Conservation (phyloP, 805 yeast genomes). For the Candida sithepensis region DNA sequence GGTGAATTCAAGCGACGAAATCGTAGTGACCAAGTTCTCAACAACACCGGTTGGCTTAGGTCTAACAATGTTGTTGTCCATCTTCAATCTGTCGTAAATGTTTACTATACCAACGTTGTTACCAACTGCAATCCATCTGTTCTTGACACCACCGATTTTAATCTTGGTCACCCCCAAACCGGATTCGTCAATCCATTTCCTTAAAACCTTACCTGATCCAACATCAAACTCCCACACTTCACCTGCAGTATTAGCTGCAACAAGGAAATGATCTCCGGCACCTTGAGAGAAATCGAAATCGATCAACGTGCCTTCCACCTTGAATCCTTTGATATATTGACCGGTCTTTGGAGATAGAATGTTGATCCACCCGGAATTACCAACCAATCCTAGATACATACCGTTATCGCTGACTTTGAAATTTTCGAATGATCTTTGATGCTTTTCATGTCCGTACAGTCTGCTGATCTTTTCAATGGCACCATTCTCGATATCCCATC, state of each 20-base stretch:
- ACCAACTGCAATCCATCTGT: constrained; percentile 88
- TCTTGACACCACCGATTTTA: constrained; percentile 63
- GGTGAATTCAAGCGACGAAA: constrained; percentile 69
- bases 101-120: constrained; percentile 85
- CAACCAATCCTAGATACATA: constrained; percentile 65
- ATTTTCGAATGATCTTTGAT: constrained; percentile 83
- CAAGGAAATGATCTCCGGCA: constrained; percentile 37
- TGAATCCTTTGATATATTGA: constrained; percentile 84
- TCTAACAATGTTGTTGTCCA: constrained; percentile 9
- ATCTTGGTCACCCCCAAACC: constrained; percentile 81
- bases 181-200: constrained; percentile 81
- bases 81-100: constrained; percentile 59
- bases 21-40: constrained; percentile 78
- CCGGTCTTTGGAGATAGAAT: constrained; percentile 72
- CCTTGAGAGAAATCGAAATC: constrained; percentile 70
- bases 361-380: constrained; percentile 90
- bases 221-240: constrained; percentile 86
- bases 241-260: constrained; percentile 68
- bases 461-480: constrained; percentile 80
- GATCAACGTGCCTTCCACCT: constrained; percentile 79
- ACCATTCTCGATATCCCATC: constrained; percentile 71
- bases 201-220: constrained; percentile 44
- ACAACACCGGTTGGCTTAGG: constrained; percentile 59
- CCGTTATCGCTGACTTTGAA: constrained; percentile 79
- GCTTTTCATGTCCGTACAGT: constrained; percentile 85